Evolutionary conservation across 208 protist genomes (phyloP).

Genomic region (Leishmania gerbilli): DNA sequence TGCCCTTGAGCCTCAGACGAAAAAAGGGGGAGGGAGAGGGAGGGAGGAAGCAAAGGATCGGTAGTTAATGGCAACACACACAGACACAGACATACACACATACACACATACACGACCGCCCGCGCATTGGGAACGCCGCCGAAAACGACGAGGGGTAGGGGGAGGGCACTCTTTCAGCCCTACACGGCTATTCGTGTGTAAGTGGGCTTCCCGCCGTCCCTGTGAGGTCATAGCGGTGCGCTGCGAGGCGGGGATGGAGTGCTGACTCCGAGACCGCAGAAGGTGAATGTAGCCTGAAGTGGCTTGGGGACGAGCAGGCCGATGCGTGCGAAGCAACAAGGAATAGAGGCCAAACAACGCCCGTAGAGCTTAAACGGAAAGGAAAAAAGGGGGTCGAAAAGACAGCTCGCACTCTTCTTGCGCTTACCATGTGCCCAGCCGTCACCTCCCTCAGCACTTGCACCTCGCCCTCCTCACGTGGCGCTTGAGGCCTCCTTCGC

Average conservation of each 20-base stretch:
- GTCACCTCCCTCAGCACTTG: background rate
- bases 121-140: background rate
- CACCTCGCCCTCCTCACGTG: background rate
- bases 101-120: background rate
- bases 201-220: background rate
- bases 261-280: background rate
- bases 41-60: too few species aligned
- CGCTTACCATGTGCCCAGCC: background rate
- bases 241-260: background rate
- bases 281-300: background rate
- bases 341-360: background rate
- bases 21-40: too few species aligned
- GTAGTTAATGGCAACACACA: background rate
- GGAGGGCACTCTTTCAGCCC: background rate
- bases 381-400: background rate
- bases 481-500: background rate
- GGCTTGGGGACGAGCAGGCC: background rate
- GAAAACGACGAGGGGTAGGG: conserved; percentile 4
- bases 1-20: too few species aligned
- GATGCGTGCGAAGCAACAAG: too few species aligned
- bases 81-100: background rate
- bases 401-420: background rate
- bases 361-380: background rate
- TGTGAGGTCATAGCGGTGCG: background rate
- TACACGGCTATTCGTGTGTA: background rate